phyloP scores from a whole-genome alignment of 805 yeast species.

The Metschnikowia drakensbergensis region DNA sequence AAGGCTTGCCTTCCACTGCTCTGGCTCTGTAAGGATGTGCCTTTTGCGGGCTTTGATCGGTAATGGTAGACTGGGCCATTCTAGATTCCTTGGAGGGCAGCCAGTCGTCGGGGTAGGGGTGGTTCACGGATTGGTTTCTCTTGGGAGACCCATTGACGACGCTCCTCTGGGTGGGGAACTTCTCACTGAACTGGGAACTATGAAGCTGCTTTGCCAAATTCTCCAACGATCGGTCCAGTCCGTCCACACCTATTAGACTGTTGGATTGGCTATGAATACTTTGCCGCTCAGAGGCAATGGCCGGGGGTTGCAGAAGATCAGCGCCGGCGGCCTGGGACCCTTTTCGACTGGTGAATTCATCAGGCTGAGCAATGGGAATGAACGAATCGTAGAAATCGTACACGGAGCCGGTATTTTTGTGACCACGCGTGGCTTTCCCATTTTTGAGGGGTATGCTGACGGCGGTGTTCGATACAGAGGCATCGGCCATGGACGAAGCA shows the following conservation, averaged over 20 bases:
- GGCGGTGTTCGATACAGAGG: not conserved
- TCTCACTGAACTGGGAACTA: conserved; percentile 34
- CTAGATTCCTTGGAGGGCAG: not conserved
- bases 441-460: not conserved
- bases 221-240: conserved; percentile 24
- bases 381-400: conserved; percentile 43
- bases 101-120: not conserved
- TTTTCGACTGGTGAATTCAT: not conserved
- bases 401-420: conserved; percentile 23
- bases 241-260: conserved; percentile 8
- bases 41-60: not conserved
- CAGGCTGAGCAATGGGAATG: conserved; percentile 34
- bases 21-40: conserved; percentile 1
- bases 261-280: conserved; percentile 12
- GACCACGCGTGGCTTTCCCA: not conserved
- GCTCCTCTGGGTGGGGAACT: conserved; percentile 32
- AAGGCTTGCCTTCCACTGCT: not conserved
- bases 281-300: conserved; percentile 6
- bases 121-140: conserved; percentile 5
- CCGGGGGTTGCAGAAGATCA: conserved; percentile 11
- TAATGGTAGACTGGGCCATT: not conserved
- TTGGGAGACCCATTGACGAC: conserved; percentile 18
- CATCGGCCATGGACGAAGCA: not conserved
- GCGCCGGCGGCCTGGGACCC: not conserved
- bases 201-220: conserved; percentile 39